Conservation (phyloP, 805 yeast genomes). For the Zygoascus tannicola region DNA sequence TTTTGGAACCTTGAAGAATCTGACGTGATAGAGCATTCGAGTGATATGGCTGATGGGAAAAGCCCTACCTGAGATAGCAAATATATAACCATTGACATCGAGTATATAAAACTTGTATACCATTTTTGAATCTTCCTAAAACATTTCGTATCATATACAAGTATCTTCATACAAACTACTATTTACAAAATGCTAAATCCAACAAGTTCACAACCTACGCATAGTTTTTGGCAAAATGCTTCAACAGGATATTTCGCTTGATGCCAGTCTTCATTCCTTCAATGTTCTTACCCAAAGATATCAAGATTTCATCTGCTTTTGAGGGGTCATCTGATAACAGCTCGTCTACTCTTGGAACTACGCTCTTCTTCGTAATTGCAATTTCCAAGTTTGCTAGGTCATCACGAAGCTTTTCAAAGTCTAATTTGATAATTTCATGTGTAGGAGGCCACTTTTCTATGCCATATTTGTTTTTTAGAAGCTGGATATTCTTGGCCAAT, state of each 20-base stretch:
- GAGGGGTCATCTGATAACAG: conserved; percentile 28
- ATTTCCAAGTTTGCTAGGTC: conserved; percentile 31
- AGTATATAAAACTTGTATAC: too few species aligned
- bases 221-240: conserved; percentile 39
- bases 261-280: conserved; percentile 39
- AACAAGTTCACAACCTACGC: conserved; percentile 5
- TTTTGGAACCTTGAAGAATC: conserved; percentile 29
- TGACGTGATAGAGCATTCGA: conserved; percentile 31
- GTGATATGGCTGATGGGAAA: too few species aligned
- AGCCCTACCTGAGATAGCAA: too few species aligned
- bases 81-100: too few species aligned
- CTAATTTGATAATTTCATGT: conserved; percentile 33
- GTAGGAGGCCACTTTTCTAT: conserved; percentile 40
- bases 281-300: conserved; percentile 30
- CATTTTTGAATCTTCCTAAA: too few species aligned
- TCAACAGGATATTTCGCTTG: conserved; percentile 64
- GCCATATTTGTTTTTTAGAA: conserved; percentile 38
- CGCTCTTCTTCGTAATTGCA: conserved; percentile 21
- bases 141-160: conserved; percentile 3
- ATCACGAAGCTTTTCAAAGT: conserved; percentile 31
- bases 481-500: conserved; percentile 31
- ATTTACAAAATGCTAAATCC: too few species aligned
- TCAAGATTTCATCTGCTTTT: conserved; percentile 31
- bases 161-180: background rate
- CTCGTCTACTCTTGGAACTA: conserved; percentile 20